phyloP scores from a whole-genome alignment of 495 filamentous ascomycete species.

The Neurospora sp. region DNA sequence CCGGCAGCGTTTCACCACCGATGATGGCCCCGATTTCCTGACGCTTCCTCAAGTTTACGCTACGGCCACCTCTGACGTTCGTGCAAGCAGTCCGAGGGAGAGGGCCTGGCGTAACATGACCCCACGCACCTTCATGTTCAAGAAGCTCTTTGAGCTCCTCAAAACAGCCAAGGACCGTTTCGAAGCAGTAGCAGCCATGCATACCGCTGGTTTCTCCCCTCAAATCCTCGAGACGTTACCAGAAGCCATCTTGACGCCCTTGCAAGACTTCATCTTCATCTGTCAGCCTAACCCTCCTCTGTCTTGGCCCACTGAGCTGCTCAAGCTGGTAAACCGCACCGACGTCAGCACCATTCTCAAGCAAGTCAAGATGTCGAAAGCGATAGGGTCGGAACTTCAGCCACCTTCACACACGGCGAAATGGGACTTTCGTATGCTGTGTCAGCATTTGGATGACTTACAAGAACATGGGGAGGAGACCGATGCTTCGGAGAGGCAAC shows the following conservation, averaged over 20 bases:
- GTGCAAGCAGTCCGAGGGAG: constrained; percentile 2
- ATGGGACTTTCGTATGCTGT: constrained; percentile 63
- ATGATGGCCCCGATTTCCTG: constrained; percentile 39
- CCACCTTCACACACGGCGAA: constrained; percentile 52
- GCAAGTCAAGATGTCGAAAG: constrained; percentile 29
- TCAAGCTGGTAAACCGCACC: constrained; percentile 70
- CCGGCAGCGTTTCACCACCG: constrained; percentile 49
- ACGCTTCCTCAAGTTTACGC: constrained; percentile 46
- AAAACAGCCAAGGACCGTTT: constrained; percentile 26
- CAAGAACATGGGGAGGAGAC: constrained; percentile 32
- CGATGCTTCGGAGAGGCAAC: constrained; percentile 65
- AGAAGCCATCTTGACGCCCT: constrained; percentile 63
- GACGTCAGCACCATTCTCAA: constrained; percentile 65
- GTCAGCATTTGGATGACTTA: constrained; percentile 31
- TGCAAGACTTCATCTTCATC: constrained; percentile 72
- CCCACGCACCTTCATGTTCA: constrained; percentile 57
- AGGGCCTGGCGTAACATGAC: constrained; percentile 20
- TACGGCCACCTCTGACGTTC: not conserved
- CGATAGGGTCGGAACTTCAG: constrained; percentile 32
- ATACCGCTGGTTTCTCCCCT: constrained; percentile 45
- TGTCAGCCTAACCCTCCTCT: constrained; percentile 75
- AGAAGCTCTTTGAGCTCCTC: constrained; percentile 41
- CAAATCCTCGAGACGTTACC: constrained; percentile 69
- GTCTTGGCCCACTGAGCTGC: constrained; percentile 57
- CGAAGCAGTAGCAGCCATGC: constrained; percentile 51